Evolutionary conservation across 164 flowering plant genomes (phyloP).

Genomic region (Vitis labrusca): DNA sequence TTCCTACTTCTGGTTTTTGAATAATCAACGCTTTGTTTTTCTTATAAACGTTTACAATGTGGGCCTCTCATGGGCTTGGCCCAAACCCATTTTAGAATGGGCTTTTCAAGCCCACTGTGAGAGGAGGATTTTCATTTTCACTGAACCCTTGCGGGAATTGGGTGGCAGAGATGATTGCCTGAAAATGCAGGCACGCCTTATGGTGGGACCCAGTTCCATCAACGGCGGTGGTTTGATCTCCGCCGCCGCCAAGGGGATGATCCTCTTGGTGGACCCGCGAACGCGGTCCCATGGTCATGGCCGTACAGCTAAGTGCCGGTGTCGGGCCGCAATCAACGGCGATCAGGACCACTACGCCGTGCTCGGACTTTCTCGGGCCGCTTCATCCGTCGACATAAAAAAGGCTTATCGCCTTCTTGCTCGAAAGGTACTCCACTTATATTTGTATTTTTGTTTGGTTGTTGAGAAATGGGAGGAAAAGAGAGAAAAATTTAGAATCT

Average conservation of each 20-base stretch:
- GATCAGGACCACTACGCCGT: constrained; percentile 66
- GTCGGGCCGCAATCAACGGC: constrained; percentile 31
- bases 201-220: constrained; percentile 37
- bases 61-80: too few relatives aligned
- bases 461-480: neutral
- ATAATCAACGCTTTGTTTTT: too few relatives aligned
- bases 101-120: too few relatives aligned
- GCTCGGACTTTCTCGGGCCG: constrained; percentile 49
- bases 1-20: too few relatives aligned
- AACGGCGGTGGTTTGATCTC: constrained; percentile 14
- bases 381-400: constrained; percentile 67
- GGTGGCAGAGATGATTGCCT: constrained; percentile 1
- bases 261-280: constrained; percentile 5
- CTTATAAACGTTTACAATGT: too few relatives aligned
- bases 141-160: too few relatives aligned
- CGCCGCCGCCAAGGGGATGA: neutral
- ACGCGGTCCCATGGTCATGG: neutral
- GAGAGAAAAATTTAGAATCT: neutral
- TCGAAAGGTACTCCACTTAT: constrained; percentile 47
- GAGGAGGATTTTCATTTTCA: too few relatives aligned
- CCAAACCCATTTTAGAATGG: too few relatives aligned
- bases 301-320: too few relatives aligned
- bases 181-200: constrained; percentile 53
- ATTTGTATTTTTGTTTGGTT: neutral
- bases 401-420: constrained; percentile 85